Base-by-base conservation (phyloP, 352 stramenopile genomes). In the Saprolegnia parasitica region DNA sequence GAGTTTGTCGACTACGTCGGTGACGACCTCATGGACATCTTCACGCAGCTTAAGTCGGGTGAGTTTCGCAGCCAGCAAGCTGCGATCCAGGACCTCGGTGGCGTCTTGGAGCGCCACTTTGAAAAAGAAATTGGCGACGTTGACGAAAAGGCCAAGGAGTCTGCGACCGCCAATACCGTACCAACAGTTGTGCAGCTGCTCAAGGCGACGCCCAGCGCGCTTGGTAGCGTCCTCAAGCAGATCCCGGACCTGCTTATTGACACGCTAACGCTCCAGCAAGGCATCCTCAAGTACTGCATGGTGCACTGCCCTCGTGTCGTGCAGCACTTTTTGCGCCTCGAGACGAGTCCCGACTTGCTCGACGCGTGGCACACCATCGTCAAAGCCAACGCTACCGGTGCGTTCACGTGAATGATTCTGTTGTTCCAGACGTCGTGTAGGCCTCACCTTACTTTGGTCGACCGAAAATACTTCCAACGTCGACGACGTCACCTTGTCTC, bases 201-300 rank as follows among this genome's bases (percentile, higher is more conserved):
- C 63, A 79, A 78, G 47, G 71, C 74, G 21, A 77, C 89, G 50
- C 80, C 83, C 0, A 72, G 72, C 35, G 62, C 88, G 26, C 77
- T 91, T 32, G 81, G 46, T 21, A 70, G 63, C 39, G 46, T 56
- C 20, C 20, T 88, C 62, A 79, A 78, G 52, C 74, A 78, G n/a
- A 77, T 89, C 55, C 81, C 83, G 0, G 74, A 76, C 40, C 58
- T 89, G 23, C 76, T 91, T 35, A 78, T 88, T 13, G 79, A 82
- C 29, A 78, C 83, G 0, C 77, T 90, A 15, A 50, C 77, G 6
- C 67, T 83, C 16, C 89, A 91, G 68, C 79, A 83, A 11, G 81
- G 85, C 0, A 91, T 93, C 58, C 67, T 92, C 29, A 71, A 84
- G 21, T 91, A 91, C 29, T 74, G 74, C 5, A 90, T 93, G 66